Evolutionary conservation across 306 rosid genomes (phyloP), one percentile per base, ranked within the genome.

Genomic region (Trifolium fragiferum): DNA sequence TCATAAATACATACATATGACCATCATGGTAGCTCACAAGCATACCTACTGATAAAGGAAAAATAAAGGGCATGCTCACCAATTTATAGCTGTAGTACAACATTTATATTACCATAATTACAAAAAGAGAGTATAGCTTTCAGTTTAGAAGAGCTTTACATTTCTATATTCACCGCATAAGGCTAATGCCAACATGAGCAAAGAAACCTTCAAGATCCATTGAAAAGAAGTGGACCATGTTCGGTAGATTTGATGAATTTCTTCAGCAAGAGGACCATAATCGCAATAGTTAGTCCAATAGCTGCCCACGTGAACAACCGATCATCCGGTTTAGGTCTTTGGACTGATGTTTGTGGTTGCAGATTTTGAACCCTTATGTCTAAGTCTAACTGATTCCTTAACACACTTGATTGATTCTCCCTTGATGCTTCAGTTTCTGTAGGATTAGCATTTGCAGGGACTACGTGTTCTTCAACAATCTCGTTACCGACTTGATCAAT

Each of bases 231-330:
- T 9, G 98, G 85, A 32, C 93, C 90, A 9, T 86, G 83, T 67
- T 88, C 92, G 5, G 89, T 81, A 65, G 92, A 82, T 76, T 87
- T 92, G 78, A 95, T 72, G 66, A 95, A 90, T 83, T 95, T 92
- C 84, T 92, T 95, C 84, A 92, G 78, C 78, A 95, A 63, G 54
- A 95, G 96, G 73, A 89, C 89, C 72, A 89, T 38, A 73, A 95
- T 95, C 23, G 99, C 99, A 27, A 92, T 77, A 40, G 99, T 77
- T 16, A 95, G 99, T 14, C 96, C 99, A 51, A 95, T 86, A 14
- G 98, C 98, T 50, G 99, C 99, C 87, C 84, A 70, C 11, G 98
- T 95, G 82, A 90, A 92, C 83, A 95, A 38, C 53, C 99, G 87
- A 75, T 92, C 99, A 13, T 88, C 94, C 5, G 33, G 33, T 30